Conservation (phyloP, 352 stramenopile species). For the Peronospora tabacina region DNA sequence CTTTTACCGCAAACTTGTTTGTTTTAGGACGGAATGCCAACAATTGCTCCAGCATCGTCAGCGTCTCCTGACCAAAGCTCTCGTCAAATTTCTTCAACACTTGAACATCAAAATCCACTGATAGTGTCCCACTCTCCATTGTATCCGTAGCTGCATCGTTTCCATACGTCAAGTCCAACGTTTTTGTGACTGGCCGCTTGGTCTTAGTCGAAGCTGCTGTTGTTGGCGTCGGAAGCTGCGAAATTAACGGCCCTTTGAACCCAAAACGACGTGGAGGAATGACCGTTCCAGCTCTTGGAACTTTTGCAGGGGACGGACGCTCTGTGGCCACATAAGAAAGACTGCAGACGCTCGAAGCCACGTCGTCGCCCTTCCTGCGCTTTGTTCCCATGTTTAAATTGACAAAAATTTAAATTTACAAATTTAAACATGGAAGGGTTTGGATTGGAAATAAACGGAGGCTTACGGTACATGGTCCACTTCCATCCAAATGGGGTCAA, state of each 20-base stretch:
- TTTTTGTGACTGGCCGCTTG: conserved; percentile 1
- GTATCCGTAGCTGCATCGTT: not conserved
- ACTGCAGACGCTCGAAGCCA: conserved; percentile 10
- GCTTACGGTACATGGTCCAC: conserved; percentile 9
- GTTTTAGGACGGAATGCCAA: conserved; percentile 52
- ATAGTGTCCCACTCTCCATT: not conserved
- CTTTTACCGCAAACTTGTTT: conserved; percentile 64
- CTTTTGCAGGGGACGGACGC: conserved; percentile 18
- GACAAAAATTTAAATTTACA: too few species aligned
- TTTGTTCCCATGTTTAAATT: conserved; percentile 24
- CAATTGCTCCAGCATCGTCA: conserved; percentile 39
- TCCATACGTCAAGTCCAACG: not conserved
- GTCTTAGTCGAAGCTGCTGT: not conserved
- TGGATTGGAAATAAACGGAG: conserved; percentile 15
- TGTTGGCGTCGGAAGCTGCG: conserved; percentile 14
- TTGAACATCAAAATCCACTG: conserved; percentile 18
- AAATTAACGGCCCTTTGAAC: conserved; percentile 33
- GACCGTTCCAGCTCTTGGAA: conserved; percentile 5
- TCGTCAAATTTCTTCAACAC: conserved; percentile 30
- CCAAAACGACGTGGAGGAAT: conserved; percentile 25
- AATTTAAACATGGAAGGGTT: too few species aligned
- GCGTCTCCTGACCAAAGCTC: conserved; percentile 30
- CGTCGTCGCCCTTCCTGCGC: conserved; percentile 26
- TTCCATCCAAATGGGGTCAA: not conserved
- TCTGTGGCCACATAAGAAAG: conserved; percentile 17